Evolutionary conservation across 176 grass and related monocot species (phyloP).

Genomic region (Echinochloa phyllopogon): DNA sequence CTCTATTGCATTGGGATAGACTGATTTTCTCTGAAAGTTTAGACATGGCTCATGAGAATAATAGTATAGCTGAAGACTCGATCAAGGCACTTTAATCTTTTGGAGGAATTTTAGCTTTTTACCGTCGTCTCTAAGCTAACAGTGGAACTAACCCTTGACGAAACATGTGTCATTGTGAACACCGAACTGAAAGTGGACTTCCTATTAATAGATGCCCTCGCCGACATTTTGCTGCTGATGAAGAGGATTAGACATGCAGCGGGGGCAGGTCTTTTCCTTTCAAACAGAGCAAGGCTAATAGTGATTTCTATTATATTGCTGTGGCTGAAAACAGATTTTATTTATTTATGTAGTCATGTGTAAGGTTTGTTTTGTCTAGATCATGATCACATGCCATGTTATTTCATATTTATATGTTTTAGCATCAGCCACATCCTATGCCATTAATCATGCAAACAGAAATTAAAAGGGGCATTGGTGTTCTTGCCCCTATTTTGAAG

Average conservation of each 20-base stretch:
- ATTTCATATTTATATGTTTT: neutral
- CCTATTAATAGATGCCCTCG: conserved; percentile 23
- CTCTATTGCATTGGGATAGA: neutral
- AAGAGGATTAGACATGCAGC: conserved; percentile 11
- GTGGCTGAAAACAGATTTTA: neutral
- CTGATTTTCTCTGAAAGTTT: neutral
- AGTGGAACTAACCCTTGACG: neutral
- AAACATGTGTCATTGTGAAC: neutral
- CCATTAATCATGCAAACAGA: neutral
- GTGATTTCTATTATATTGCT: neutral
- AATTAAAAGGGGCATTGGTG: no score
- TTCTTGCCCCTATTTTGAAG: no score
- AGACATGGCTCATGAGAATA: neutral
- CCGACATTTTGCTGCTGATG: conserved; percentile 26
- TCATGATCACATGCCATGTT: neutral
- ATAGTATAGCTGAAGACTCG: neutral
- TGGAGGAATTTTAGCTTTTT: neutral
- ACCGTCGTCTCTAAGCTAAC: neutral
- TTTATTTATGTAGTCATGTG: neutral
- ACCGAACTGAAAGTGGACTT: neutral
- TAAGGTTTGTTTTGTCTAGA: neutral
- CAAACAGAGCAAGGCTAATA: neutral
- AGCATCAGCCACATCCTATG: neutral
- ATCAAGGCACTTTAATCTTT: conserved; percentile 7
- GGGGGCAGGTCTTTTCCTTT: conserved; percentile 12